A percentile compares a stretch with the other conserved stretches of the same genome.
phyloP scores from a whole-genome alignment of 495 filamentous ascomycete species.

The Aspergillus heteromorphus region DNA sequence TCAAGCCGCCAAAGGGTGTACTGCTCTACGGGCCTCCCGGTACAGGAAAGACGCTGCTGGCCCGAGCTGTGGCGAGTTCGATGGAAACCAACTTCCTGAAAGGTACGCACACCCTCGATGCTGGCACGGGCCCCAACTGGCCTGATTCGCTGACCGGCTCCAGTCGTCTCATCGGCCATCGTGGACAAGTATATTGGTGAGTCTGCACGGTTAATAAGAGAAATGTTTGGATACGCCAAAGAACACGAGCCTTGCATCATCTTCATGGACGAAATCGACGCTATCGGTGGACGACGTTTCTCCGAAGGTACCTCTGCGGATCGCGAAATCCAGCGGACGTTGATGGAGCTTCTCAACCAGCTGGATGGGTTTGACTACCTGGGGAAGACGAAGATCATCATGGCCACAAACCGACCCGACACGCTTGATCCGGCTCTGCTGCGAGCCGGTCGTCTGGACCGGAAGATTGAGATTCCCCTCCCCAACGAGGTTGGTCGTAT shows the following conservation, averaged over 20 bases:
- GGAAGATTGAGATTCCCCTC: constrained; percentile 97
- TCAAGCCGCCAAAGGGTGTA: constrained; percentile 98
- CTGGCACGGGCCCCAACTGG: not conserved
- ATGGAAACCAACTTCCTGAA: constrained; percentile 99
- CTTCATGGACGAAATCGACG: constrained; percentile 99
- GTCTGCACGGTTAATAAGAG: constrained; percentile 92
- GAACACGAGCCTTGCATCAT: constrained; percentile 99
- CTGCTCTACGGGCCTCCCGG: constrained; percentile 96
- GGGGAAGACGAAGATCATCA: constrained; percentile 99
- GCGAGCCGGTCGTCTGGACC: constrained; percentile 87
- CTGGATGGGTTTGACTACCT: constrained; percentile 99
- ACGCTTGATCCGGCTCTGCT: constrained; percentile 94
- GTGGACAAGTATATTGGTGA: constrained; percentile 99
- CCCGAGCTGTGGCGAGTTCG: constrained; percentile 92
- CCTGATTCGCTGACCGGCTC: not conserved
- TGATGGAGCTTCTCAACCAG: constrained; percentile 99
- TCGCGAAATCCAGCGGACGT: constrained; percentile 95
- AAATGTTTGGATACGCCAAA: constrained; percentile 99
- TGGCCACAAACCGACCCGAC: constrained; percentile 98
- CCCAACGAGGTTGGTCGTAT: constrained; percentile 98
- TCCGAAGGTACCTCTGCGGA: constrained; percentile 98
- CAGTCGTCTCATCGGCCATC: constrained; percentile 98
- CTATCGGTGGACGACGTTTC: constrained; percentile 94
- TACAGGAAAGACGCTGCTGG: constrained; percentile 94
- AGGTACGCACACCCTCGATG: constrained; percentile 49